phyloP scores from a whole-genome alignment of 208 protist species.

The Kentomonas sorsogonicus region DNA sequence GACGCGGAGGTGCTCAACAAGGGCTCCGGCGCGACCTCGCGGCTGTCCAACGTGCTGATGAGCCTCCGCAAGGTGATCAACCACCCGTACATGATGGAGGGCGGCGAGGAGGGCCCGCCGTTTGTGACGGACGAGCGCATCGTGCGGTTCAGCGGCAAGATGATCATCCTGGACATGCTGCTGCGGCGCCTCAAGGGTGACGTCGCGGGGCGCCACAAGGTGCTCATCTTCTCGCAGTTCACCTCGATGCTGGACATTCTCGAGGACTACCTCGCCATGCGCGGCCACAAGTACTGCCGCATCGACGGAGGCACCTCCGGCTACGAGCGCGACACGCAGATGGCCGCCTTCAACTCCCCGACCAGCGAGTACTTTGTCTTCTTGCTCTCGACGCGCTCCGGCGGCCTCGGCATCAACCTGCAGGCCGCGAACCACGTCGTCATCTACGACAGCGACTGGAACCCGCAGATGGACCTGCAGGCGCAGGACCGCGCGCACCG shows the following conservation, averaged over 20 bases:
- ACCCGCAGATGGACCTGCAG: slow-evolving; percentile 98
- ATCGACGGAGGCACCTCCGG: slow-evolving; percentile 90
- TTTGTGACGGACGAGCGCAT: slow-evolving; percentile 90
- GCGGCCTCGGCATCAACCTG: slow-evolving; percentile 98
- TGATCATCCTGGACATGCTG: slow-evolving; percentile 94
- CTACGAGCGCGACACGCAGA: slow-evolving; percentile 86
- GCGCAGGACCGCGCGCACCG: slow-evolving; percentile 97
- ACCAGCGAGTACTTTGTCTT: slow-evolving; percentile 94
- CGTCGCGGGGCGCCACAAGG: slow-evolving; percentile 81
- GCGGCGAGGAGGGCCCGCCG: slow-evolving; percentile 87
- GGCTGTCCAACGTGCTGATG: slow-evolving; percentile 87
- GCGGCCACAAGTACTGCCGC: slow-evolving; percentile 76
- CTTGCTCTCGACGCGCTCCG: slow-evolving; percentile 96
- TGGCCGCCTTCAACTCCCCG: slow-evolving; percentile 93
- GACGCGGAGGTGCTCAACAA: slow-evolving; percentile 94
- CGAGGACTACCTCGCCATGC: slow-evolving; percentile 87
- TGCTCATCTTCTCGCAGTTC: slow-evolving; percentile 99
- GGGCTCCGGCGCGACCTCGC: slow-evolving; percentile 37
- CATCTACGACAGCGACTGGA: slow-evolving; percentile 99
- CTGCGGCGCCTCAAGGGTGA: slow-evolving; percentile 72
- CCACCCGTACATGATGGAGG: slow-evolving; percentile 95
- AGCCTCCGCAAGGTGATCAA: slow-evolving; percentile 92
- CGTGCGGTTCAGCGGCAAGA: slow-evolving; percentile 90
- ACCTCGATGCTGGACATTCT: slow-evolving; percentile 90
- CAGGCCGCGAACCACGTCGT: slow-evolving; percentile 98